Evolutionary conservation across 805 yeast genomes (phyloP).

Genomic region (Yamadazyma endophytica): DNA sequence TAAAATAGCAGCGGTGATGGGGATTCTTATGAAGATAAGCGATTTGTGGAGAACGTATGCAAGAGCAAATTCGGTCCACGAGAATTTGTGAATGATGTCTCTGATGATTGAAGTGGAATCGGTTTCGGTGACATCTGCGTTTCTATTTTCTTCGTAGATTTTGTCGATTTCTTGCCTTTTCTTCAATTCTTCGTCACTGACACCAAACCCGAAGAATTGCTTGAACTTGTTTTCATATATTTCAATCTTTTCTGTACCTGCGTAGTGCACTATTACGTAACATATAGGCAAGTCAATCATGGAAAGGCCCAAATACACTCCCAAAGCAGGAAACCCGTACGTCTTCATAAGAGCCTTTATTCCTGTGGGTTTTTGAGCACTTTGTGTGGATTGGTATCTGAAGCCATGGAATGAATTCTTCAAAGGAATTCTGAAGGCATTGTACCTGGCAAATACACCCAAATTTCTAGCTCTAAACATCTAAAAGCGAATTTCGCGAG

Average conservation of each 20-base stretch:
- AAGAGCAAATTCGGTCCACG: conserved; percentile 76
- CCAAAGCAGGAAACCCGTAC: conserved; percentile 90
- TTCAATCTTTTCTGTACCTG: conserved; percentile 80
- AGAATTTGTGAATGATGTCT: conserved; percentile 35
- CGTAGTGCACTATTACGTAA: conserved; percentile 74
- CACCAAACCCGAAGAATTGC: conserved; percentile 59
- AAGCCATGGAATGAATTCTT: conserved; percentile 2
- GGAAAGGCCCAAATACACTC: conserved; percentile 73
- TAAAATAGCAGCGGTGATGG: conserved; percentile 87
- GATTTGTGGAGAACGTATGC: conserved; percentile 95
- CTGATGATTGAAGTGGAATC: conserved; percentile 1
- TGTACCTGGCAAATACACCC: too few relatives aligned
- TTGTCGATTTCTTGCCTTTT: conserved; percentile 30
- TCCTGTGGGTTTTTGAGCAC: conserved; percentile 37
- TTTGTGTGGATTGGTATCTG: conserved; percentile 10
- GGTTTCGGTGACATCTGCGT: conserved; percentile 16
- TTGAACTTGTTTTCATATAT: conserved; percentile 60
- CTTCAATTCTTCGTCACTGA: conserved; percentile 39
- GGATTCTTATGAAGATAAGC: conserved; percentile 76
- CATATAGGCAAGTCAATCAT: conserved; percentile 79
- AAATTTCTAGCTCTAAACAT: too few relatives aligned
- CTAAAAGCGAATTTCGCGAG: too few relatives aligned
- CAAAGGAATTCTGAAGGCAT: neutral
- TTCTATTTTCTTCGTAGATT: conserved; percentile 22
- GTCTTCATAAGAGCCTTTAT: conserved; percentile 68